A percentile compares a stretch with the other conserved stretches of the same genome.
These are phyloP conservation scores for Malania oleifera DNA, from an alignment of 164 flowering plant genomes.

Conservation along the genomic window DNA sequence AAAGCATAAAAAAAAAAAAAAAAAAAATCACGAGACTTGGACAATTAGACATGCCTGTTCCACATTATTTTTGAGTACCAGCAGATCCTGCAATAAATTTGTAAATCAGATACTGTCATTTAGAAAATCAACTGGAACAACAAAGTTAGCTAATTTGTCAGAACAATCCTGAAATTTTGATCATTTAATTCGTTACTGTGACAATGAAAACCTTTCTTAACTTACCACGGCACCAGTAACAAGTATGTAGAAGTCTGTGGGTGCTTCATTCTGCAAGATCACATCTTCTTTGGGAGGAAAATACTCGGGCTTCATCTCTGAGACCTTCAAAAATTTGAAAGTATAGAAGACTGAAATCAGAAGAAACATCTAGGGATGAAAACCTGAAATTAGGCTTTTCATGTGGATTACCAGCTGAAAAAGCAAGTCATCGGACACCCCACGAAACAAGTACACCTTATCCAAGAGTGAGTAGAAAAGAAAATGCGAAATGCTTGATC, in stretches of 20 bases:
- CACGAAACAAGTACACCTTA: conserved; percentile 72
- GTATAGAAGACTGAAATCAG: conserved; percentile 6
- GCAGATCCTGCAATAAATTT: conserved; percentile 58
- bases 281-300: conserved; percentile 96
- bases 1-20: too few relatives aligned
- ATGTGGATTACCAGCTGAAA: conserved; percentile 73
- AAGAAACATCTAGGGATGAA: neutral
- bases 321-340: conserved; percentile 42
- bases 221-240: conserved; percentile 84
- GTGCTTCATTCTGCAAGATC: conserved; percentile 93
- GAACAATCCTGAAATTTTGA: neutral
- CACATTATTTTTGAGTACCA: conserved; percentile 52
- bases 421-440: conserved; percentile 82
- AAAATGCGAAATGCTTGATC: conserved; percentile 79
- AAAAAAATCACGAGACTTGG: neutral
- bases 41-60: conserved; percentile 49
- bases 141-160: neutral
- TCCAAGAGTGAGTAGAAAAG: conserved; percentile 78
- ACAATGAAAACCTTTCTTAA: neutral
- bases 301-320: conserved; percentile 94
- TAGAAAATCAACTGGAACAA: neutral
- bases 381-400: neutral
- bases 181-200: neutral
- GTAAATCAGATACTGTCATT: neutral
- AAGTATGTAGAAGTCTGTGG: conserved; percentile 85